Evolutionary conservation across 202 grass and related monocot species (phyloP), one percentile per base, ranked within the genome.

Genomic region (Panicum hallii): DNA sequence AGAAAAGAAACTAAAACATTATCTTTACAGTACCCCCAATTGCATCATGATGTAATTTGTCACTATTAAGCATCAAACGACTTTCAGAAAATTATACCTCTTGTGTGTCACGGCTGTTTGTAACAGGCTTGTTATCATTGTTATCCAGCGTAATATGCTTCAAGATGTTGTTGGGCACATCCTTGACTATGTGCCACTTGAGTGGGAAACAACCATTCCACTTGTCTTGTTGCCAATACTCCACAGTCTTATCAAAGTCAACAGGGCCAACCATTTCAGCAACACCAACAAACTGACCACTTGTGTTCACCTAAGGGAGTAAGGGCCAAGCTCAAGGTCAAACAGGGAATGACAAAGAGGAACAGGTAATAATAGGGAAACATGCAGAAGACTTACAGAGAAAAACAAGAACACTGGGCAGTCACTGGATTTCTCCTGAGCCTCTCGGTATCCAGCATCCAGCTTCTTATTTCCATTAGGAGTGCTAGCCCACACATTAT

Each of bases 191-290:
- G 83, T 95, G 89, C 95, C 95, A 98, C 89, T 93, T 98, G 49
- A 98, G 85, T 48, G 89, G 86, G 81, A 98, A 95, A 68, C 95
- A 98, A 19, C 95, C 95, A 87, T 90, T 92, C 95, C 95, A 98
- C 78, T 98, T 98, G 82, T 98, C 93, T 87, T 98, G 95, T 90
- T 93, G 93, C 95, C 95, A 98, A 78, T 95, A 98, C 38, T 98
- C 95, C 9, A 95, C 86, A 9, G 93, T 98, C 84, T 95, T 95
- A 69, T 93, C 90, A 83, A 98, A 98, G 72, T 98, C 91, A 63
- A 98, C 91, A 43, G 87, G 91, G 56, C 95, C 95, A 13, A 84
- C 57, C 95, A 98, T 98, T 87, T 98, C 93, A 22, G 95, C 93
- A 79, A 98, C 82, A 77, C 95, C 95, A 77, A 98, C 86, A 88